phyloP scores from a whole-genome alignment of 2,329 filamentous ascomycete species.

The Aspergillus intermedius region DNA sequence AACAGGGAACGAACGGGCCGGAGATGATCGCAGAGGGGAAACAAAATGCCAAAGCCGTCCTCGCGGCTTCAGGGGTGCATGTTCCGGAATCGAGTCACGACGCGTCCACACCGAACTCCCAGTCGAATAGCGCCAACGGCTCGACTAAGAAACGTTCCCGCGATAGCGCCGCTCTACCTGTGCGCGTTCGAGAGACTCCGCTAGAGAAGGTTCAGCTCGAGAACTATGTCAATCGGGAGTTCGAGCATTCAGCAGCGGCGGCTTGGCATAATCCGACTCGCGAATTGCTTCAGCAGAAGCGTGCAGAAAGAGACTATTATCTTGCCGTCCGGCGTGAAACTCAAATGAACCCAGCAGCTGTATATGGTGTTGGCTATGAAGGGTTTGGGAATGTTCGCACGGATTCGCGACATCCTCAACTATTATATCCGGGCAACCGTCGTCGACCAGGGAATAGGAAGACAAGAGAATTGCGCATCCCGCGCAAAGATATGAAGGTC shows the following conservation, averaged over 20 bases:
- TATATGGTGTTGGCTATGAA: constrained; percentile 69
- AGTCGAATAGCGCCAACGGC: constrained; percentile 42
- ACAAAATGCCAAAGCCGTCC: constrained; percentile 53
- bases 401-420: constrained; percentile 58
- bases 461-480: constrained; percentile 65
- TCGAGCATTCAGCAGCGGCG: constrained; percentile 51
- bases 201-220: constrained; percentile 51
- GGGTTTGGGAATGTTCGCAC: constrained; percentile 86
- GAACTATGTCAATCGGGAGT: constrained; percentile 60
- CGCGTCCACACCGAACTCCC: constrained; percentile 20
- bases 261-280: constrained; percentile 49
- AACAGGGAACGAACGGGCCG: constrained; percentile 22
- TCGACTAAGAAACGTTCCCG: constrained; percentile 52
- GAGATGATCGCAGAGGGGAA: constrained; percentile 53
- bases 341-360: constrained; percentile 49
- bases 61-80: constrained; percentile 46
- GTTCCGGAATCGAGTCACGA: constrained; percentile 23
- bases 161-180: constrained; percentile 46
- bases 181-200: constrained; percentile 37
- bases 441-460: constrained; percentile 69
- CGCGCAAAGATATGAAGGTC: constrained; percentile 70
- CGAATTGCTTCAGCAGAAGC: constrained; percentile 56
- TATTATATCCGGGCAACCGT: constrained; percentile 75
- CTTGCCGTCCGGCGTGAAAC: constrained; percentile 55
- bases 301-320: constrained; percentile 65